These are phyloP conservation scores for Aquilaria agallochum DNA, from an alignment of 441 rosid species.

Conservation along the genomic window DNA sequence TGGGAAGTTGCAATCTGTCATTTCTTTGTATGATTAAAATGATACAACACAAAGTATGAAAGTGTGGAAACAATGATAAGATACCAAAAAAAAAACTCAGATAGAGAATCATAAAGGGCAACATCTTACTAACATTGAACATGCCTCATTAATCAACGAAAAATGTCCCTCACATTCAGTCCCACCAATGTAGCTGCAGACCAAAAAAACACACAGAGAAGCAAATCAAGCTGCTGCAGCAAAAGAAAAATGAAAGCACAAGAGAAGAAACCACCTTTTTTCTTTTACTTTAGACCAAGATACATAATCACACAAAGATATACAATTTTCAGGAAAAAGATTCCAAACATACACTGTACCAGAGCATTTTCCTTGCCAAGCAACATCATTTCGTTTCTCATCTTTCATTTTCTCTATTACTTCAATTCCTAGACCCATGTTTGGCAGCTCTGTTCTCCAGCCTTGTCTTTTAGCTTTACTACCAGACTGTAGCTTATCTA, in stretches of 20 bases:
- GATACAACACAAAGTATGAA: background rate
- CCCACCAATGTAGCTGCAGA: slow-evolving; percentile 85
- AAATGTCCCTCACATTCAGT: slow-evolving; percentile 93
- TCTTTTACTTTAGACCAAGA: no score
- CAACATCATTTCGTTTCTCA: slow-evolving; percentile 67
- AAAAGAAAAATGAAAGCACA: slow-evolving; percentile 11
- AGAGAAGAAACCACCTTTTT: no score
- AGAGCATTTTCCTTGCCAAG: slow-evolving; percentile 98
- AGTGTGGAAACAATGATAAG: background rate
- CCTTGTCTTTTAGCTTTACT: slow-evolving; percentile 60
- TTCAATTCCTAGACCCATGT: slow-evolving; percentile 57
- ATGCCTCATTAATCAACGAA: slow-evolving; percentile 90
- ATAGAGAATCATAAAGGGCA: slow-evolving; percentile 4
- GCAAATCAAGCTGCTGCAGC: slow-evolving; percentile 17
- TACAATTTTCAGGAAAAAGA: slow-evolving; percentile 12
- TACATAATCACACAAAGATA: background rate
- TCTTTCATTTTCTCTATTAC: slow-evolving; percentile 67
- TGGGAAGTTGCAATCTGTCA: no score
- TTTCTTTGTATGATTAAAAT: no score
- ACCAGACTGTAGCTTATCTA: slow-evolving; percentile 89
- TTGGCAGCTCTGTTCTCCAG: slow-evolving; percentile 65
- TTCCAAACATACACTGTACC: slow-evolving; percentile 94
- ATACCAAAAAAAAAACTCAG: background rate
- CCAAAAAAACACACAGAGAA: slow-evolving; percentile 4
- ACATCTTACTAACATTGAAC: slow-evolving; percentile 79